Percentiles rank a stretch among this genome's conserved stretches.
Conservation (phyloP, 1,284 basidiomycete species). For the Boletus semigastroideus region DNA sequence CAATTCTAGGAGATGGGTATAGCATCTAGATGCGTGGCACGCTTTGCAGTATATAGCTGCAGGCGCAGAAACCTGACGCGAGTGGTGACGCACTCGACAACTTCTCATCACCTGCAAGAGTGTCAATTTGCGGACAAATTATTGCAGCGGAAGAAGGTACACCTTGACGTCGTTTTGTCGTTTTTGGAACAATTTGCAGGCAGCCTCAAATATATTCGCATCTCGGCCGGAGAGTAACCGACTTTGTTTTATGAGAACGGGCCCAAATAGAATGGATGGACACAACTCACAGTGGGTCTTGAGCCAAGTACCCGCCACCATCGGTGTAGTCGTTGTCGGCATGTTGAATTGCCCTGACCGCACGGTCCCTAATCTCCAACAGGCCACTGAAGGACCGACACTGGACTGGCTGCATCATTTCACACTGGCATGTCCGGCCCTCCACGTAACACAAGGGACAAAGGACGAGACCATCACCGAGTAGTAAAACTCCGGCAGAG, state of each 20-base stretch:
- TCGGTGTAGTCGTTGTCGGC: constrained; percentile 34
- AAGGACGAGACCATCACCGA: constrained; percentile 49
- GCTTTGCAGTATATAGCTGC: constrained; percentile 43
- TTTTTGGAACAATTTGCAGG: constrained; percentile 30
- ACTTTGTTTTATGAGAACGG: constrained; percentile 22
- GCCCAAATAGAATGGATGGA: background rate
- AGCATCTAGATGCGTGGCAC: constrained; percentile 54
- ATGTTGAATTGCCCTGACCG: constrained; percentile 34
- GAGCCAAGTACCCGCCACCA: constrained; percentile 17
- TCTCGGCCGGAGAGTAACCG: constrained; percentile 21
- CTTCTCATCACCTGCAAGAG: constrained; percentile 16
- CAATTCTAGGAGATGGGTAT: constrained; percentile 46
- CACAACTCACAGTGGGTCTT: constrained; percentile 24
- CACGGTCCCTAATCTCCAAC: constrained; percentile 41
- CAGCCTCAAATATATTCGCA: constrained; percentile 36
- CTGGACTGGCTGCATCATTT: constrained; percentile 57
- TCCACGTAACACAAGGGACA: constrained; percentile 75
- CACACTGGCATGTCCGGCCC: constrained; percentile 65
- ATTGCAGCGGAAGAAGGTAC: background rate
- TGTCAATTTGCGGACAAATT: background rate
- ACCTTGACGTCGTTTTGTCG: constrained; percentile 21
- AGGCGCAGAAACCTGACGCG: constrained; percentile 20
- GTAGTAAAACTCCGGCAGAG: constrained; percentile 19
- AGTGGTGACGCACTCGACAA: constrained; percentile 19
- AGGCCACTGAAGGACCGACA: constrained; percentile 43